Conservation (phyloP, 2,329 filamentous ascomycete species). For the Stachybotrys elegans region DNA sequence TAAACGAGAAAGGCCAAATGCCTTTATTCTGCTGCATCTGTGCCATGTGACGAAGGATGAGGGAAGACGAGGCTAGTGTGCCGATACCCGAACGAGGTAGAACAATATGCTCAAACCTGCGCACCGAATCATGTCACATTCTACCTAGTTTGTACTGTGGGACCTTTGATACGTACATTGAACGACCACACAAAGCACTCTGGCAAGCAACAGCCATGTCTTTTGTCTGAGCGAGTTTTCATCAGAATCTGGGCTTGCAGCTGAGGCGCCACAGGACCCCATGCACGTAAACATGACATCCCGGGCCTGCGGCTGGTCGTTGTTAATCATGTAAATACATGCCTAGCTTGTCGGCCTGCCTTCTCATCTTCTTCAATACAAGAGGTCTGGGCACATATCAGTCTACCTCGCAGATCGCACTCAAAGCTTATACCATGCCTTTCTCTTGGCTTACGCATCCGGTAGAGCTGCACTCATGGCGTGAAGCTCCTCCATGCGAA, state of each 20-base stretch:
- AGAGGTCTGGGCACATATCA: background rate
- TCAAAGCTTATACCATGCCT: background rate
- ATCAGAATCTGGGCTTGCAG: background rate
- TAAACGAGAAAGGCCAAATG: too few species aligned
- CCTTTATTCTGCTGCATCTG: too few species aligned
- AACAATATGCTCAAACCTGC: background rate
- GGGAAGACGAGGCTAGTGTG: background rate
- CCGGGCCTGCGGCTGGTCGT: background rate
- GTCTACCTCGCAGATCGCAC: background rate
- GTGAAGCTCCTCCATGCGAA: conserved; percentile 21
- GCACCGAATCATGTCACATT: background rate
- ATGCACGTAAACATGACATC: background rate
- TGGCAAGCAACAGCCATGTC: too few species aligned
- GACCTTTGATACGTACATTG: background rate
- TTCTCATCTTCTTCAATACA: background rate
- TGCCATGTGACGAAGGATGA: too few species aligned
- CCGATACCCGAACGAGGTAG: background rate
- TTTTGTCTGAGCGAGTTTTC: background rate
- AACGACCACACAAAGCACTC: background rate
- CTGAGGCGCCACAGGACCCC: background rate
- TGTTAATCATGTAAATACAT: background rate
- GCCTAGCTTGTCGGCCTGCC: background rate
- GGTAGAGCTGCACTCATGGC: conserved; percentile 32
- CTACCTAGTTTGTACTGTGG: background rate
- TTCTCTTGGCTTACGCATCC: conserved; percentile 33